These are phyloP conservation scores for Silene latifolia DNA, from an alignment of 148 eudicot genomes.

Conservation along the genomic window DNA sequence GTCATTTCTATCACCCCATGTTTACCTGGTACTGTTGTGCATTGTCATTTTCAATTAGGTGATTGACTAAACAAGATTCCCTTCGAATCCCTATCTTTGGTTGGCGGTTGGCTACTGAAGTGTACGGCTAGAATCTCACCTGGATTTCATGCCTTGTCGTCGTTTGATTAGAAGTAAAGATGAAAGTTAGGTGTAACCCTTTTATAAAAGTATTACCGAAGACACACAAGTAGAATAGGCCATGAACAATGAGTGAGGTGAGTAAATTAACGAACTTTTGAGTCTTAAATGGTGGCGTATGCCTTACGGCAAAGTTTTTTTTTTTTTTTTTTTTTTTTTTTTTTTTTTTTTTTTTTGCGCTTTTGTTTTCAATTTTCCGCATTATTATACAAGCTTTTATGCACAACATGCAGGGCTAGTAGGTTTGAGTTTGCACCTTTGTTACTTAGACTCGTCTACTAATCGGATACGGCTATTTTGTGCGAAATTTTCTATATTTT, in stretches of 20 bases:
- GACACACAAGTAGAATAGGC: background rate
- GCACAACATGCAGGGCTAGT: background rate
- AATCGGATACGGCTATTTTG: too few species aligned
- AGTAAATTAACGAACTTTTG: background rate
- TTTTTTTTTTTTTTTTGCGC: too few species aligned
- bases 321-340: too few species aligned
- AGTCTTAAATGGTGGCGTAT: background rate
- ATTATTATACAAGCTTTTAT: too few species aligned
- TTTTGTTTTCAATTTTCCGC: too few species aligned
- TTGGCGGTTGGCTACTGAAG: background rate
- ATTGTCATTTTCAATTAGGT: background rate
- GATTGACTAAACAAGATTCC: background rate
- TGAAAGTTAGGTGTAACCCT: background rate
- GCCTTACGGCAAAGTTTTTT: too few species aligned
- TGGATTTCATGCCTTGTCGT: background rate
- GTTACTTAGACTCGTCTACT: too few species aligned
- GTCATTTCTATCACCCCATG: background rate
- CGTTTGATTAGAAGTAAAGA: background rate
- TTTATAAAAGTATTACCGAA: background rate
- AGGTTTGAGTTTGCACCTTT: background rate
- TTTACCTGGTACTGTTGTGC: background rate
- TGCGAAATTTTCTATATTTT: too few species aligned
- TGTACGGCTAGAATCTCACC: background rate
- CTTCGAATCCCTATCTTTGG: background rate
- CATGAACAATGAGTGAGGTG: background rate